Conservation (phyloP, 2,329 filamentous ascomycete species). For the Acephala macrosclerotiorum region DNA sequence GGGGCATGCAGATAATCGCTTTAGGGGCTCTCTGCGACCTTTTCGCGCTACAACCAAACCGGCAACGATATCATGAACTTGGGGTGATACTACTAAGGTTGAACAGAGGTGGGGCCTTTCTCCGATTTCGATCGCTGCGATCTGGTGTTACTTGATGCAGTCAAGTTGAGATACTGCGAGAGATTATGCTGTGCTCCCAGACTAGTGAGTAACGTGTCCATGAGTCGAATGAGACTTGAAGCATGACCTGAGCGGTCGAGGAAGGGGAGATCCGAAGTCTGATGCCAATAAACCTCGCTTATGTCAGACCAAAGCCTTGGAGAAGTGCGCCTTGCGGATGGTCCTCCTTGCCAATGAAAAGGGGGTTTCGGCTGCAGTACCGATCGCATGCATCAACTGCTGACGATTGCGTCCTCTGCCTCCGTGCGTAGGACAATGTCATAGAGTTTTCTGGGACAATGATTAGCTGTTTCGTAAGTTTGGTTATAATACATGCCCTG, state of each 20-base stretch:
- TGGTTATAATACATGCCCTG: neutral
- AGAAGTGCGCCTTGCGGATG: neutral
- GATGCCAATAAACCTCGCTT: neutral
- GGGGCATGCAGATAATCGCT: slow-evolving; percentile 8
- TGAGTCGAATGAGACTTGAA: neutral
- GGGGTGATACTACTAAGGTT: neutral
- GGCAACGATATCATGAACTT: neutral
- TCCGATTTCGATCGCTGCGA: slow-evolving; percentile 5
- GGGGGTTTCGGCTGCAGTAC: neutral
- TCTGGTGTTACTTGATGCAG: slow-evolving; percentile 9
- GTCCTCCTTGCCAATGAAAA: slow-evolving; percentile 1
- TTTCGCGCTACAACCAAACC: neutral
- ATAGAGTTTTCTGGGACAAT: neutral
- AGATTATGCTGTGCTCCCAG: neutral
- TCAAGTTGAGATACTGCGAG: neutral
- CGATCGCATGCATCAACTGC: slow-evolving; percentile 1
- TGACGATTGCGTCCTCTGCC: slow-evolving; percentile 5
- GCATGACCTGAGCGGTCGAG: neutral
- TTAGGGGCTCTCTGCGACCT: neutral
- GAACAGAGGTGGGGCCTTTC: neutral
- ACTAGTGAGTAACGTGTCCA: neutral
- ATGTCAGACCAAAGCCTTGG: slow-evolving; percentile 8
- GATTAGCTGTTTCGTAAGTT: slow-evolving; percentile 11
- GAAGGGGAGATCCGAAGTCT: neutral
- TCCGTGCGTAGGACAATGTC: neutral